Base-by-base conservation (phyloP, 768 basidiomycete species). In the Leccinum disarticulatum region DNA sequence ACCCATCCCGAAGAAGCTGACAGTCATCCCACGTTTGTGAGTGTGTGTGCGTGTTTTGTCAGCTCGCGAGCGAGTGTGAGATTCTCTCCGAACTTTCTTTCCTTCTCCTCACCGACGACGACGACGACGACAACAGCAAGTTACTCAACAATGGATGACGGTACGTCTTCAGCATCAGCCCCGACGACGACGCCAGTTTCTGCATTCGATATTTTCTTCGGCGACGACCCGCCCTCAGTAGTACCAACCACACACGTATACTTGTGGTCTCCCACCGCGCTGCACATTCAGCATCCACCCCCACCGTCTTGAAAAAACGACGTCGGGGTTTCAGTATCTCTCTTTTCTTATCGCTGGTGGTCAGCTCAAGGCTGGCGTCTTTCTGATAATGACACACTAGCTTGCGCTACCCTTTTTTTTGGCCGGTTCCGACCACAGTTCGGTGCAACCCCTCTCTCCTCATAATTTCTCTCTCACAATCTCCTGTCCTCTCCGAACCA, bases 141-240 rank as follows among this genome's bases (percentile, higher is more conserved):
- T 57, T 55, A 66, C 52, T 65, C 79, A 78, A 74, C 73, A 69
- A 81, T 81, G 80, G 80, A 81, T 81, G 81, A 89, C 86, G 87
- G 87, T 89, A 89, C 87, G 87, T 89, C 79, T 73, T 81, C 87
- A 88, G 80, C 87, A 87, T 87, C 85, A 83, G 78, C 85, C 77
- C 79, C 87, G 80, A 77, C 86, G 75, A 78, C 86, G 73, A 74
- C 76, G 79, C 78, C 84, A 73, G 80, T 74, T 76, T 77, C 77
- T 79, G 67, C 74, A 70, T 73, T 77, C 75, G 72, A 66, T 72
- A 60, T 76, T 70, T 73, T 77, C 74, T 77, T 76, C 69, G 74
- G 72, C 74, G 65, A 71, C 67, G 61, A 55, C 63, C 64, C 72
- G 62, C 72, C 65, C 60, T n/a, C 70, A 64, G 70, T 70, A 64